phyloP scores from a whole-genome alignment of 108 stramenopile species.

The Aurantiochytrium sp. region DNA sequence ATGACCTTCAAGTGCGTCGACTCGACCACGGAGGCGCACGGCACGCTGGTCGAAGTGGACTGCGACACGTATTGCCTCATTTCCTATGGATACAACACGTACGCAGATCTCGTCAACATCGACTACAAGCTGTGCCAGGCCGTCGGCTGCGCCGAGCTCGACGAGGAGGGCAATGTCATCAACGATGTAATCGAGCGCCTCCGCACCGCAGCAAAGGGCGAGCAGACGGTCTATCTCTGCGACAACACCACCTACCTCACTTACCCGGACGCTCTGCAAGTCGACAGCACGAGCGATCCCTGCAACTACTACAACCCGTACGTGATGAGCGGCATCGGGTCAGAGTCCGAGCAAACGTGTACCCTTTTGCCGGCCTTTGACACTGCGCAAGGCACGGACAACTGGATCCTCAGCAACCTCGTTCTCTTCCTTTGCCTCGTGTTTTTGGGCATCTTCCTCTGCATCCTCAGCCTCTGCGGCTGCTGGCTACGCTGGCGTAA shows the following conservation, averaged over 20 bases:
- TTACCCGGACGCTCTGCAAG: not conserved
- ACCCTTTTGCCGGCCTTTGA: not conserved
- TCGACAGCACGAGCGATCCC: not conserved
- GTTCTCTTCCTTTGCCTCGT: not conserved
- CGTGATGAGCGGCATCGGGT: not conserved
- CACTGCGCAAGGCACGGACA: not conserved
- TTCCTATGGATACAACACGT: constrained; percentile 4
- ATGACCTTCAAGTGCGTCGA: not conserved
- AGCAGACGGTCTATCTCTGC: not conserved
- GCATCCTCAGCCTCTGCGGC: not conserved
- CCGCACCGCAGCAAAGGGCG: not conserved
- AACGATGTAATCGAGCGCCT: not conserved
- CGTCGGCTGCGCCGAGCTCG: not conserved
- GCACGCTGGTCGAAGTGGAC: not conserved
- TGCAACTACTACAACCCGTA: constrained; percentile 16
- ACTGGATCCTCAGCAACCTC: not conserved
- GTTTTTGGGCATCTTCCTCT: not conserved
- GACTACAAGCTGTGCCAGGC: not conserved
- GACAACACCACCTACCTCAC: constrained; percentile 3
- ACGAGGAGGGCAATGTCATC: not conserved
- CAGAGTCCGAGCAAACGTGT: not conserved
- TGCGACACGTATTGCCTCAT: not conserved
- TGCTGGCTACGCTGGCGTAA: not conserved
- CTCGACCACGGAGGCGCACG: not conserved
- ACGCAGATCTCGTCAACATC: not conserved